phyloP scores from a whole-genome alignment of 768 basidiomycete genomes.

The Leccinellum albellum region DNA sequence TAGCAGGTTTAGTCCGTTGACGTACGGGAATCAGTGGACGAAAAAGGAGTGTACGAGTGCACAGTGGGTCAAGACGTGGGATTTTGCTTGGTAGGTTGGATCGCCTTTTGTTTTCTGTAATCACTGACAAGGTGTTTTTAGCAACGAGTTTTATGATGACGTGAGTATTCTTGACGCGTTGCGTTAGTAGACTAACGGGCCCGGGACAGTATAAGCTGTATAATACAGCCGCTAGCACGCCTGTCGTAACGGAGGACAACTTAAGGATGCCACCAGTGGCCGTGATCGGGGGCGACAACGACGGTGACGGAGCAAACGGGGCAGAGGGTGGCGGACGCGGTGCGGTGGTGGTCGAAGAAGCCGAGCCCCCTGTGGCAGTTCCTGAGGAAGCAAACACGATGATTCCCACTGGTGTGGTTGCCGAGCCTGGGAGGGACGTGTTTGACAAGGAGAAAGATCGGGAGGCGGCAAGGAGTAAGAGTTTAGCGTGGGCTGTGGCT shows the following conservation, averaged over 20 bases:
- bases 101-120: neutral
- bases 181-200: neutral
- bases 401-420: slow-evolving; percentile 45
- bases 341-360: slow-evolving; percentile 51
- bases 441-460: slow-evolving; percentile 50
- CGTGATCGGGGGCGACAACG: slow-evolving; percentile 45
- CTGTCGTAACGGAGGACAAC: slow-evolving; percentile 35
- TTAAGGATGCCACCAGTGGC: slow-evolving; percentile 36
- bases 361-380: neutral
- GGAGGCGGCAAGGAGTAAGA: slow-evolving; percentile 54
- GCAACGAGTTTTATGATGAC: slow-evolving; percentile 65
- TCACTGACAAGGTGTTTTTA: slow-evolving; percentile 21
- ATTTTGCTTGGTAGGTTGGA: slow-evolving; percentile 75
- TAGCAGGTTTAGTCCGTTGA: slow-evolving; percentile 71
- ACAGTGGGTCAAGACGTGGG: slow-evolving; percentile 92
- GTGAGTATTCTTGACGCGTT: slow-evolving; percentile 38
- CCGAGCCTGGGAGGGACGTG: slow-evolving; percentile 74
- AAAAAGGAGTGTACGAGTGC: slow-evolving; percentile 68
- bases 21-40: slow-evolving; percentile 88
- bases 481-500: slow-evolving; percentile 19
- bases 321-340: slow-evolving; percentile 44
- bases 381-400: slow-evolving; percentile 31
- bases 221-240: slow-evolving; percentile 11
- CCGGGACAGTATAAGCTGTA: slow-evolving; percentile 43
- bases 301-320: too few relatives aligned